phyloP scores from a whole-genome alignment of 2,329 filamentous ascomycete species.

The Fusarium setosum region DNA sequence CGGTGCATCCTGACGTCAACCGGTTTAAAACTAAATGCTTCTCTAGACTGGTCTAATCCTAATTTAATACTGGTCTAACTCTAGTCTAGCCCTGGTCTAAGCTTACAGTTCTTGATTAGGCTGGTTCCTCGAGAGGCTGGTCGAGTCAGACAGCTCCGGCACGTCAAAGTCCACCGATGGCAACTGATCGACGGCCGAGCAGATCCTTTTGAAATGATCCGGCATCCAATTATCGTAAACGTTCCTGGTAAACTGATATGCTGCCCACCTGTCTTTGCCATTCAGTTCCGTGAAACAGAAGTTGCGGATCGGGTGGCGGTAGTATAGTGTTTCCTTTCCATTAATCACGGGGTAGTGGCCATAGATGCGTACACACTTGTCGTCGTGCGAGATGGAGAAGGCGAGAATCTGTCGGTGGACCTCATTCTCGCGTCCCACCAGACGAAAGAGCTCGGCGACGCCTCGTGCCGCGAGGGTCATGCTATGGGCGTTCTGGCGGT shows the following conservation, averaged over 20 bases:
- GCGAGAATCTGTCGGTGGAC: slow-evolving; percentile 54
- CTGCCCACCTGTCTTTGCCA: slow-evolving; percentile 14
- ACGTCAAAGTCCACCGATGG: slow-evolving; percentile 13
- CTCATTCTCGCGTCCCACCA: slow-evolving; percentile 49
- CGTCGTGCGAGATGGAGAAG: slow-evolving; percentile 54
- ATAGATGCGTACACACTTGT: slow-evolving; percentile 51
- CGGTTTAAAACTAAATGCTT: no score
- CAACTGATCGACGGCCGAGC: slow-evolving; percentile 18
- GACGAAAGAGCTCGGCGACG: slow-evolving; percentile 52
- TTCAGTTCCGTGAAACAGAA: slow-evolving; percentile 45
- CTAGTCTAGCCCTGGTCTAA: no score
- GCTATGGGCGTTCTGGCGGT: slow-evolving; percentile 55
- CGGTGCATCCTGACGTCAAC: no score
- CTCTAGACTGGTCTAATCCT: no score
- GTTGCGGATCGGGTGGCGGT: slow-evolving; percentile 50
- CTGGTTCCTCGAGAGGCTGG: no score
- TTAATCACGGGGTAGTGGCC: slow-evolving; percentile 55
- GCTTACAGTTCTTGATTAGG: no score
- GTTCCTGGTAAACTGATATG: slow-evolving; percentile 9
- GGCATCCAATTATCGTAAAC: slow-evolving; percentile 14
- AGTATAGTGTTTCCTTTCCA: slow-evolving; percentile 47
- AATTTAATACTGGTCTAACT: no score
- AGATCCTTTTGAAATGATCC: slow-evolving; percentile 11
- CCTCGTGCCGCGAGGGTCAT: slow-evolving; percentile 54
- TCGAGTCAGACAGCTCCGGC: not conserved